Conservation (phyloP, 1,284 basidiomycete genomes). For the Sanghuangporus sanghuang region DNA sequence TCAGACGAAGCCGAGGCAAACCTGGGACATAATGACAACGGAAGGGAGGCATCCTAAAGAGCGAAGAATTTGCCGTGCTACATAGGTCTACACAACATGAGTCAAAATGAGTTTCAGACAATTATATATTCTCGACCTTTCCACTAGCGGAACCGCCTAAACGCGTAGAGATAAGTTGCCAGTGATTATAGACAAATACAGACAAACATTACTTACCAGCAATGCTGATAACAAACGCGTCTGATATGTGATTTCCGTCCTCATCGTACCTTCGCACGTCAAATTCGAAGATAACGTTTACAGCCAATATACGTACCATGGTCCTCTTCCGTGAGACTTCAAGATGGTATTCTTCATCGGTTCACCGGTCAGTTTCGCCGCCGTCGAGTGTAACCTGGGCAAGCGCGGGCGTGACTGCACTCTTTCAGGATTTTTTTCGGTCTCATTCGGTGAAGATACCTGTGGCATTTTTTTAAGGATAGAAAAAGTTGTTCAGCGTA, state of each 20-base stretch:
- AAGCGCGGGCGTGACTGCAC: neutral
- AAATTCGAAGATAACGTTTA: neutral
- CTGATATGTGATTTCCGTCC: constrained; percentile 60
- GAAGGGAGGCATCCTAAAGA: constrained; percentile 81
- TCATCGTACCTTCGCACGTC: constrained; percentile 57
- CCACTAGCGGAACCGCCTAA: constrained; percentile 88
- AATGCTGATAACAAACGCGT: constrained; percentile 91
- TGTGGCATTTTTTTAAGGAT: neutral
- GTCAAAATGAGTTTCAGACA: neutral
- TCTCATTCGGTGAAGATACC: neutral
- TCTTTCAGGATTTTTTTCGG: constrained; percentile 1
- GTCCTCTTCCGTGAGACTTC: constrained; percentile 76
- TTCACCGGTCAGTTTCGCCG: constrained; percentile 4
- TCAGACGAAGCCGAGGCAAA: constrained; percentile 24
- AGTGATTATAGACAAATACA: constrained; percentile 1
- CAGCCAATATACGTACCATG: constrained; percentile 50
- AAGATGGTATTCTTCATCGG: constrained; percentile 71
- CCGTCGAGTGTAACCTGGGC: neutral
- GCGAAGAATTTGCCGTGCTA: constrained; percentile 84
- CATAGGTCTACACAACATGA: constrained; percentile 63
- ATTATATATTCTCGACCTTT: constrained; percentile 52
- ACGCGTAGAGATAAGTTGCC: constrained; percentile 7
- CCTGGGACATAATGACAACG: constrained; percentile 85
- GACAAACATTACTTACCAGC: constrained; percentile 54
- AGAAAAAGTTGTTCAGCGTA: neutral